phyloP scores from a whole-genome alignment of 495 filamentous ascomycete species.

The Aspergillus funiculosus region DNA sequence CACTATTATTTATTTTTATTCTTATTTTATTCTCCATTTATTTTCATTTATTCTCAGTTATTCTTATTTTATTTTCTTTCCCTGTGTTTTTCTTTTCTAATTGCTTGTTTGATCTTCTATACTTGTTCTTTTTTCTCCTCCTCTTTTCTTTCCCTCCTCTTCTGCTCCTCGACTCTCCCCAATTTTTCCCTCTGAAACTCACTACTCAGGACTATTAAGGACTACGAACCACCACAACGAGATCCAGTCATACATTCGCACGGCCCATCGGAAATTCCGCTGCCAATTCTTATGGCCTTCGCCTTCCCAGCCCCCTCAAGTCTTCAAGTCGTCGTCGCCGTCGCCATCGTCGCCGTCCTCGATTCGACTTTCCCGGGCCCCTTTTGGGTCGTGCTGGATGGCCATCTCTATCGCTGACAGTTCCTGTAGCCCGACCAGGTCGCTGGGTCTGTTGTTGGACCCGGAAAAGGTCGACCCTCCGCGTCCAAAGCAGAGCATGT shows the following conservation, averaged over 20 bases:
- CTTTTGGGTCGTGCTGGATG: constrained; percentile 34
- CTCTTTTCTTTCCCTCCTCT: neutral
- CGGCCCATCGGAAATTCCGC: constrained; percentile 14
- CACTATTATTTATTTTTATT: constrained; percentile 2
- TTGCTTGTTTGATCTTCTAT: constrained; percentile 9
- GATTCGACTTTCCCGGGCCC: constrained; percentile 16
- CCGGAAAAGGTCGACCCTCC: constrained; percentile 29
- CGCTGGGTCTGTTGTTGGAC: constrained; percentile 30
- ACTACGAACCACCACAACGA: too few species aligned
- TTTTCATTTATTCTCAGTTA: constrained; percentile 14
- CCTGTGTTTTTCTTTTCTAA: constrained; percentile 1
- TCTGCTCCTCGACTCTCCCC: neutral
- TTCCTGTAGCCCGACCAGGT: constrained; percentile 36
- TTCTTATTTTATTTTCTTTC: constrained; percentile 1
- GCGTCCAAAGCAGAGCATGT: constrained; percentile 47
- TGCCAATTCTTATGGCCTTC: constrained; percentile 37
- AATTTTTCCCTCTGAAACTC: constrained; percentile 2
- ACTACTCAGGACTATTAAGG: neutral
- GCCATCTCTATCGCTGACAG: constrained; percentile 42
- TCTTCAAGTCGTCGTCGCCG: constrained; percentile 37
- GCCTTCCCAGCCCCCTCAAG: constrained; percentile 27
- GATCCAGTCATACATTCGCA: neutral
- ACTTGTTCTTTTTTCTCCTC: constrained; percentile 1
- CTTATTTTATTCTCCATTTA: constrained; percentile 17
- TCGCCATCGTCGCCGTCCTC: too few species aligned